Base-by-base conservation (phyloP, 495 filamentous ascomycete species). In the Podospora tetraspora region DNA sequence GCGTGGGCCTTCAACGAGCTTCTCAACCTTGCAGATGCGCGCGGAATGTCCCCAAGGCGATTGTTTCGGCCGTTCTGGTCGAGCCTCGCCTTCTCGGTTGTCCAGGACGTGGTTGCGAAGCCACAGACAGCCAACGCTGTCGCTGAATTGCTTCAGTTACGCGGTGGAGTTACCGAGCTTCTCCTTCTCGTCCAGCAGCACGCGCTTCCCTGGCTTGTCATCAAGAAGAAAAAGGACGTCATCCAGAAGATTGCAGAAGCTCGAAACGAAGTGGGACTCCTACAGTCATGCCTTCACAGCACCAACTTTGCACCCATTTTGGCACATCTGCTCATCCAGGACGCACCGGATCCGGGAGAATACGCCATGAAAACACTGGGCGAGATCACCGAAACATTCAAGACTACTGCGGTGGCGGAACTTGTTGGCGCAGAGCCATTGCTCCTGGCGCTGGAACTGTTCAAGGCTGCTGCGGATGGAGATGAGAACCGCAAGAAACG, bases 51-150 rank as follows among this genome's bases (percentile, higher is more conserved):
- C 0, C 82, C 88, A 13, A 82, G 84, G 57, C 85, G 87, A 30
- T 76, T 98, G 0, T 90, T 97, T 70, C 85, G 87, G 60, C 94
- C 94, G 9, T 97, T 91, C 76, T 98, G 93, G 93, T 84, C 86
- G 69, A 94, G 83, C 21, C 82, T 99, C 59, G 92, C 92, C 8
- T 86, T 92, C 60, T 84, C 85, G 8, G 90, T 92, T 3, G 88
- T 93, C 19, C 93, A 93, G 75, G 92, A 97, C 69, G 77, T 97
- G 34, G 85, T 88, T 23, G 84, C 85, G 63, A 88, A 89, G 59
- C 95, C 96, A 56, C 90, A 96, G 73, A 91, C 92, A 71, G 89
- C 89, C 9, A 90, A 92, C 69, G 82, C 90, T 52, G 81, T 99
- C 21, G 91, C 93, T 22, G 92, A 96, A 68, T 74, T 97, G 52